phyloP scores from a whole-genome alignment of 2,329 filamentous ascomycete genomes.

The Paecilomyces formosus region DNA sequence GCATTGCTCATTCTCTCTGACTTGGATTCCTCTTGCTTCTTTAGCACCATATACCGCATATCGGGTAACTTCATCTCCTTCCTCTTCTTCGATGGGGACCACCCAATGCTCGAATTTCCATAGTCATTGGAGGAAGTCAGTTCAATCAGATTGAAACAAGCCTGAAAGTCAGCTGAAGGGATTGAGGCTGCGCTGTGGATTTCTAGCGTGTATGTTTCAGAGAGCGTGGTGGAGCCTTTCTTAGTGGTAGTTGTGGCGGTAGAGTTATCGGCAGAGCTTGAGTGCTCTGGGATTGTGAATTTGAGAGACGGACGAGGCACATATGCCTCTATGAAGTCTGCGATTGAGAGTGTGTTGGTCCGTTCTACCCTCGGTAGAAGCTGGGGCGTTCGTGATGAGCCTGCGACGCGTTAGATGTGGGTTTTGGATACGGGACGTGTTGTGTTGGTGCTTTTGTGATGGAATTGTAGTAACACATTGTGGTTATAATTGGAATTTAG shows the following conservation, averaged over 20 bases:
- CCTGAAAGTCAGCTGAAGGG: conserved; percentile 32
- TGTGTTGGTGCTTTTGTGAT: not conserved
- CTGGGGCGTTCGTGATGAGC: conserved; percentile 7
- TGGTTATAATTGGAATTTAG: not conserved
- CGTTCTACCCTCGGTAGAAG: conserved; percentile 30
- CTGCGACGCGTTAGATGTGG: conserved; percentile 6
- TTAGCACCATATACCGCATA: conserved; percentile 52
- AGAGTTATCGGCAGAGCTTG: conserved; percentile 4
- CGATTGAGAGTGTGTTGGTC: conserved; percentile 32
- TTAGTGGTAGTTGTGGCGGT: not conserved
- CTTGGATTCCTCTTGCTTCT: conserved; percentile 4
- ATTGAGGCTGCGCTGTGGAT: conserved; percentile 32
- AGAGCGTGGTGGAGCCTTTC: not conserved
- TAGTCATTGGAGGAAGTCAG: conserved; percentile 49
- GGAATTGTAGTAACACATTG: not conserved
- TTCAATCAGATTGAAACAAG: conserved; percentile 48
- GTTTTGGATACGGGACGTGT: not conserved
- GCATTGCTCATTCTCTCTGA: not conserved
- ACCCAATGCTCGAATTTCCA: conserved; percentile 44
- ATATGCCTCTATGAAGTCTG: conserved; percentile 31
- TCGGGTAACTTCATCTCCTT: conserved; percentile 52
- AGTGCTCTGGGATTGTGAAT: conserved; percentile 5
- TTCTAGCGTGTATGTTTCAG: conserved; percentile 13
- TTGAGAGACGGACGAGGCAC: conserved; percentile 13
- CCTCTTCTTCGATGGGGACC: conserved; percentile 47